phyloP scores from a whole-genome alignment of 2,329 filamentous ascomycete species.

The Aureobasidium sp. region DNA sequence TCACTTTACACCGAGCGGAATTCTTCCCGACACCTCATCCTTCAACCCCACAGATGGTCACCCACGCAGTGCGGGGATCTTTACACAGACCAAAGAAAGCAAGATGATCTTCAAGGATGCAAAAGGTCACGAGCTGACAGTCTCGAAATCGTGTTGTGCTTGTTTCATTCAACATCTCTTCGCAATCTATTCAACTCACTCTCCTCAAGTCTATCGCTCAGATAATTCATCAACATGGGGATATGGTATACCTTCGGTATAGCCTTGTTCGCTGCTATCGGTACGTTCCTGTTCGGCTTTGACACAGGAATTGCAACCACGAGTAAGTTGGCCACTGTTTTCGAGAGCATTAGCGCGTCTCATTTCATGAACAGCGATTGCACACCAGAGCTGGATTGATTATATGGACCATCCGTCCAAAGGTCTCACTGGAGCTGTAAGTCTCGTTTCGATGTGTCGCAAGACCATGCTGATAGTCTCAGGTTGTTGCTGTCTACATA shows the following conservation, averaged over 20 bases:
- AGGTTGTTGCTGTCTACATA: slow-evolving; percentile 49
- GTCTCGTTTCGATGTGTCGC: slow-evolving; percentile 43
- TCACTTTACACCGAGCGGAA: background rate
- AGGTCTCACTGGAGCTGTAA: slow-evolving; percentile 46
- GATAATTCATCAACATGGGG: slow-evolving; percentile 23
- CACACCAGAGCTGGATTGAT: slow-evolving; percentile 50
- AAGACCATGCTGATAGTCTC: slow-evolving; percentile 42
- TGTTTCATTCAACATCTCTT: background rate
- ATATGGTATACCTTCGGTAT: slow-evolving; percentile 42
- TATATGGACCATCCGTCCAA: slow-evolving; percentile 50
- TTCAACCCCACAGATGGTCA: background rate
- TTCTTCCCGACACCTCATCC: slow-evolving; percentile 2
- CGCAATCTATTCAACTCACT: background rate
- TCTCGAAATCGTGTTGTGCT: background rate
- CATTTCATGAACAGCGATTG: slow-evolving; percentile 33
- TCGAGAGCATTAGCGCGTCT: too few relatives aligned
- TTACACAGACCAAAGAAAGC: background rate
- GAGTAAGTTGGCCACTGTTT: slow-evolving; percentile 18
- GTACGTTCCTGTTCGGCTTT: slow-evolving; percentile 52
- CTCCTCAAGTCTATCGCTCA: background rate
- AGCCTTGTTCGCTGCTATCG: slow-evolving; percentile 49
- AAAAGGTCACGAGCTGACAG: background rate
- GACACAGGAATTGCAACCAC: slow-evolving; percentile 54
- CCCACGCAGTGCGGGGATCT: background rate
- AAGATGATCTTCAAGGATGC: background rate